Conservation (phyloP, 495 filamentous ascomycete species). For the Hyaloscypha variabilis region DNA sequence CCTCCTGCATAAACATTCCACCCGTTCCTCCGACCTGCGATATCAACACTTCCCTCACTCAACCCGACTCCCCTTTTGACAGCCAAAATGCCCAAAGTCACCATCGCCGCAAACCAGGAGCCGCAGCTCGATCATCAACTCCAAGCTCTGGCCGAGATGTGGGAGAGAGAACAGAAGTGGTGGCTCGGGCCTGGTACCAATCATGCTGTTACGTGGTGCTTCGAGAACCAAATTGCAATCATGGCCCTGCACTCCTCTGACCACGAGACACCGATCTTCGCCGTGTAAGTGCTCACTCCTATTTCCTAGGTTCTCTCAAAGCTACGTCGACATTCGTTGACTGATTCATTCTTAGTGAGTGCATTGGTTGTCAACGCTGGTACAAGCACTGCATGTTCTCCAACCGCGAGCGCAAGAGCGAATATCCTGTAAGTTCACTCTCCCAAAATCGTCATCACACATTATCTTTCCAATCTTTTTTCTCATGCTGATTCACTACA, state of each 20-base stretch:
- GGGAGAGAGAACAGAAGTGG: not conserved
- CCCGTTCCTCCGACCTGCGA: too few relatives aligned
- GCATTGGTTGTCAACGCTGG: not conserved
- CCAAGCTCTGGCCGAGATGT: not conserved
- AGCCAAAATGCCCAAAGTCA: not conserved
- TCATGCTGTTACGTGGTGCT: too few relatives aligned
- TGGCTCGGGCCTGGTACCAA: not conserved
- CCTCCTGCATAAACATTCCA: too few relatives aligned
- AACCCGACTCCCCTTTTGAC: not conserved
- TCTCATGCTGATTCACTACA: too few relatives aligned
- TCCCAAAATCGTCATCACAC: too few relatives aligned
- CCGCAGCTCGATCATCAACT: not conserved
- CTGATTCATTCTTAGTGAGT: not conserved
- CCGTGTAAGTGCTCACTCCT: too few relatives aligned
- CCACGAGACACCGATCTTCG: too few relatives aligned
- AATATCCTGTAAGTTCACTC: not conserved
- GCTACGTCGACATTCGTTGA: not conserved
- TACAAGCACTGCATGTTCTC: conserved; percentile 8
- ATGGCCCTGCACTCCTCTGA: too few relatives aligned
- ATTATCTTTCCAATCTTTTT: too few relatives aligned
- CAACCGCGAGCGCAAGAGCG: not conserved
- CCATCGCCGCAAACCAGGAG: not conserved
- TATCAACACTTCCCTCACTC: not conserved
- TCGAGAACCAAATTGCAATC: too few relatives aligned
- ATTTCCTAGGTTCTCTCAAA: too few relatives aligned